Conservation (phyloP, 2,329 filamentous ascomycete species). For the Emydomyces testavorans region DNA sequence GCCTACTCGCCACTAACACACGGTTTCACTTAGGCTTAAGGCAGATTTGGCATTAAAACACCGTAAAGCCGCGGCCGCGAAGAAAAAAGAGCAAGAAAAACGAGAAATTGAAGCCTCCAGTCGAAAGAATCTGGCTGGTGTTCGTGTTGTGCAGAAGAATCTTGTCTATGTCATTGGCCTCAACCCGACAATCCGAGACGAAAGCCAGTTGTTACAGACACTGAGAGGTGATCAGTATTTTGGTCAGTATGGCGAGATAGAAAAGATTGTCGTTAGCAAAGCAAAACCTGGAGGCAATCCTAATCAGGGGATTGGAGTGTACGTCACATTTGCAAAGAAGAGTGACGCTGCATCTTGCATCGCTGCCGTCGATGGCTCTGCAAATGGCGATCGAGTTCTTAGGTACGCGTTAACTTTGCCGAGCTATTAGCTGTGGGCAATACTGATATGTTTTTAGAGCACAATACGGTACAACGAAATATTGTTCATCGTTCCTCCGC, state of each 20-base stretch:
- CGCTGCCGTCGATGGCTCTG: slow-evolving; percentile 77
- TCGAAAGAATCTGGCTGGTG: slow-evolving; percentile 88
- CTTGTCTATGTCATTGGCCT: slow-evolving; percentile 95
- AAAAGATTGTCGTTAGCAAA: slow-evolving; percentile 98
- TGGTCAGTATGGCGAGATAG: slow-evolving; percentile 94
- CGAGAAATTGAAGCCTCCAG: slow-evolving; percentile 92
- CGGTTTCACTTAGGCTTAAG: slow-evolving; percentile 33
- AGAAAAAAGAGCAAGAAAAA: slow-evolving; percentile 91
- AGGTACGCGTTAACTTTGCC: slow-evolving; percentile 49
- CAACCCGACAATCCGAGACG: slow-evolving; percentile 81
- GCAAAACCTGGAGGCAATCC: slow-evolving; percentile 60
- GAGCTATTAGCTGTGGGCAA: background rate
- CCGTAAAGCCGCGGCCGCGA: slow-evolving; percentile 79
- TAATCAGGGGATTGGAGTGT: slow-evolving; percentile 85
- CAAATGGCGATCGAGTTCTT: slow-evolving; percentile 76
- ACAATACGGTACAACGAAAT: slow-evolving; percentile 86
- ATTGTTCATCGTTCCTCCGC: slow-evolving; percentile 91
- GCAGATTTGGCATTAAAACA: slow-evolving; percentile 53
- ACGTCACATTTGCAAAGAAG: slow-evolving; percentile 93
- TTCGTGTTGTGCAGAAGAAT: slow-evolving; percentile 96
- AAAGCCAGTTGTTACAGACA: slow-evolving; percentile 73
- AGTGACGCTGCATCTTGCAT: slow-evolving; percentile 86
- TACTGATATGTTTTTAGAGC: slow-evolving; percentile 35
- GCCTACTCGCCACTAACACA: slow-evolving; percentile 3
- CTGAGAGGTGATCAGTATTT: slow-evolving; percentile 88